Evolutionary conservation across 805 yeast species (phyloP).

Genomic region (Metschnikowia continentalis): DNA sequence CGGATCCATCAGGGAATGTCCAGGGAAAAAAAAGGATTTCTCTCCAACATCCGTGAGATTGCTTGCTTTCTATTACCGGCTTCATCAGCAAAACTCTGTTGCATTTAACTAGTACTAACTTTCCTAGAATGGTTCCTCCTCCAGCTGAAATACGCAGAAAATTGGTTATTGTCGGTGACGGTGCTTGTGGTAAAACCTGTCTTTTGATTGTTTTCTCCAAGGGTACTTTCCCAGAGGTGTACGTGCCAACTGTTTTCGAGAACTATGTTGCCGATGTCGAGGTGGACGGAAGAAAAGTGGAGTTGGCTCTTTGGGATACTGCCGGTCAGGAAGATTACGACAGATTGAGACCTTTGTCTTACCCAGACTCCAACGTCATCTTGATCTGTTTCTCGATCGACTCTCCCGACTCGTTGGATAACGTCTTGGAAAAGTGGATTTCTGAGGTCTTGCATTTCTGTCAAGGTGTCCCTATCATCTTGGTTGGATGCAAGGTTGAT

Average conservation of each 20-base stretch:
- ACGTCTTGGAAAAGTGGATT: slow-evolving; percentile 39
- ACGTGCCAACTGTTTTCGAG: slow-evolving; percentile 67
- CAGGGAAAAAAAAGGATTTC: not conserved
- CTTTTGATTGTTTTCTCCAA: slow-evolving; percentile 30
- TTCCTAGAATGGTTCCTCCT: slow-evolving; percentile 19
- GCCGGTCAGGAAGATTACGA: slow-evolving; percentile 30
- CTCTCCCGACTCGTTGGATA: slow-evolving; percentile 29
- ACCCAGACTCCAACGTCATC: slow-evolving; percentile 36
- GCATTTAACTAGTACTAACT: slow-evolving; percentile 8
- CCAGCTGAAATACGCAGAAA: slow-evolving; percentile 30
- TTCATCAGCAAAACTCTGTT: not conserved
- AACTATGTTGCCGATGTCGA: slow-evolving; percentile 94
- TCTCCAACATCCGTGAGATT: not conserved
- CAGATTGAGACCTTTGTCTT: slow-evolving; percentile 40
- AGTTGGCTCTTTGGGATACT: slow-evolving; percentile 40
- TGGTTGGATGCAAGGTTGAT: slow-evolving; percentile 38
- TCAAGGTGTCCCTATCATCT: slow-evolving; percentile 30
- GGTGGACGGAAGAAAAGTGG: slow-evolving; percentile 57
- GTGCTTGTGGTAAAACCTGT: slow-evolving; percentile 32
- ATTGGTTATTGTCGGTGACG: slow-evolving; percentile 30
- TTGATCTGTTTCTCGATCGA: slow-evolving; percentile 37
- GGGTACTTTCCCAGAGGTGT: slow-evolving; percentile 30
- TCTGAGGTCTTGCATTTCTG: slow-evolving; percentile 39
- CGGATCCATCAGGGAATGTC: not conserved
- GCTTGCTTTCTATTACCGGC: not conserved